These are phyloP conservation scores for Nakaseomyces kungkrabaensis DNA, from an alignment of 1,139 yeast genomes.

Conservation along the genomic window DNA sequence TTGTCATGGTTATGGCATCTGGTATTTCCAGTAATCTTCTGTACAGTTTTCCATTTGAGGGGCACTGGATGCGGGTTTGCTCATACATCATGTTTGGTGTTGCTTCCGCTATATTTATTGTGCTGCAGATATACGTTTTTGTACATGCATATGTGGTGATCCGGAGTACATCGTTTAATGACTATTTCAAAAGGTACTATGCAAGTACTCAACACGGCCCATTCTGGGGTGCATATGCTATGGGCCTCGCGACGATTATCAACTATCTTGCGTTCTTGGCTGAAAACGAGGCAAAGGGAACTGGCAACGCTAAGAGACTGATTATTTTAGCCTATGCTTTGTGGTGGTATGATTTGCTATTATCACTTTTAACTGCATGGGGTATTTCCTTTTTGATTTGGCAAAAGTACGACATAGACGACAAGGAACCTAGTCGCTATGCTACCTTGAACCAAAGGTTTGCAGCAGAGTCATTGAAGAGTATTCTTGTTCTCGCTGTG, in stretches of 20 bases:
- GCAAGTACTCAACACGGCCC: conserved; percentile 40
- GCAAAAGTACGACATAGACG: conserved; percentile 18
- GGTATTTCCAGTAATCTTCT: conserved; percentile 60
- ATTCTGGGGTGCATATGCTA: conserved; percentile 67
- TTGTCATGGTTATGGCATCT: conserved; percentile 74
- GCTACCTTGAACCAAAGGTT: conserved; percentile 7
- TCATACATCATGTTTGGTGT: conserved; percentile 52
- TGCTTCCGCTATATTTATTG: conserved; percentile 40
- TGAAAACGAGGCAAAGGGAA: conserved; percentile 17
- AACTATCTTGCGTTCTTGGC: conserved; percentile 39
- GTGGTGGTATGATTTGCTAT: conserved; percentile 57
- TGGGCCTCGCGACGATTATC: conserved; percentile 64
- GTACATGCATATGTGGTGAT: conserved; percentile 13
- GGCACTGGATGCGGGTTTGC: conserved; percentile 48
- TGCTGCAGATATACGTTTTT: conserved; percentile 30
- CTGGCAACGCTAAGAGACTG: conserved; percentile 24
- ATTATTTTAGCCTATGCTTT: conserved; percentile 42
- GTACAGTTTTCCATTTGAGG: conserved; percentile 54
- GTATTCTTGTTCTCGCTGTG: conserved; percentile 45
- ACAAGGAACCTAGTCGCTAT: conserved; percentile 4
- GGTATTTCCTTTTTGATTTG: conserved; percentile 40
- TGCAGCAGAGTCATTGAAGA: conserved; percentile 15
- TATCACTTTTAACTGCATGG: conserved; percentile 51
- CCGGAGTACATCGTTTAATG: conserved; percentile 7
- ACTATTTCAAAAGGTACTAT: conserved; percentile 15